Evolutionary conservation across 176 grass and related monocot species (phyloP), one percentile per base, ranked within the genome.

Genomic region (Echinochloa phyllopogon): DNA sequence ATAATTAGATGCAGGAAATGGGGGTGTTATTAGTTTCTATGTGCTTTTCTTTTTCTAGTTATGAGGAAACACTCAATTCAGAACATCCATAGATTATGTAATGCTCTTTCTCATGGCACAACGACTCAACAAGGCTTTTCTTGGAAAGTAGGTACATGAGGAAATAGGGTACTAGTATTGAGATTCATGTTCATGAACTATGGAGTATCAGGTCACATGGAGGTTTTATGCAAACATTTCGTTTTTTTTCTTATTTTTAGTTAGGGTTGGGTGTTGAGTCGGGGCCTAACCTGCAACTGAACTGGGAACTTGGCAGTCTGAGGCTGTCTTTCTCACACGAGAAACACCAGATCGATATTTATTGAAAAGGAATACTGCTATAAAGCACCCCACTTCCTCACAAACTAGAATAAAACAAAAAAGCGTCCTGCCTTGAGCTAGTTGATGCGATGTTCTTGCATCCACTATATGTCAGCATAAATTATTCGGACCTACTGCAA

Each of bases 391-490:
- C 48, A 43, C 60, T 62, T 43, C 66, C 4, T 67, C 49, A 15
- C 10, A 23, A 67, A 66, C 11, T 52, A 57, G 38, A 43, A 43
- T 24, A 40, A 53, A 24, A 20, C 9, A 41, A 69, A 55, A 51
- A 55, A 18, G 7, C 41, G 45, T 51, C 69, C 8, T 43, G 44
- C 51, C 20, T 43, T 43, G 5, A 66, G 39, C 65, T 79, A 74
- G 24, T 67, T 41, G 27, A 74, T 79, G 21, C 20, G 33, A 79
- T 74, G 57, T 86, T 90, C 55, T 78, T 70, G 52, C 37, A 20
- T 69, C 88, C 27, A 81, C 61, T 64, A 33, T 71, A 70, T 74
- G 51, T 18, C 27, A 60, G 36, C n/a, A 10, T 52, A 51, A 70
- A 53, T 45, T 49, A 6, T 6, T 47, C 33, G 4, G 55, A 24